These are phyloP conservation scores for Boechera retrofracta DNA, from an alignment of 345 rosid genomes.

Conservation along the genomic window DNA sequence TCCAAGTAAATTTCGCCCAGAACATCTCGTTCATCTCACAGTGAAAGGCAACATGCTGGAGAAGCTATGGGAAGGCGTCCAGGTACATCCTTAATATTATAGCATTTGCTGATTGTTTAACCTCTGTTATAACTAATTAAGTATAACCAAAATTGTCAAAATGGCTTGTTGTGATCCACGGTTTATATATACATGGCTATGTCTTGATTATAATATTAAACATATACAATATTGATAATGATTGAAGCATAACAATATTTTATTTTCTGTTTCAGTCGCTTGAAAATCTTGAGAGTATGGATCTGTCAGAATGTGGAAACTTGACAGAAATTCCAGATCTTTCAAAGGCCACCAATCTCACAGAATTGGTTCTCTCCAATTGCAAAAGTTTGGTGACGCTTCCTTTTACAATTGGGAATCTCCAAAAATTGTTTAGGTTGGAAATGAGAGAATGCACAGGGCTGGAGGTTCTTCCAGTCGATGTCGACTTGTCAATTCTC, in stretches of 20 bases:
- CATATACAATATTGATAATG: not conserved
- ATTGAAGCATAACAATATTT: too few relatives aligned
- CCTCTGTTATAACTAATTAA: too few relatives aligned
- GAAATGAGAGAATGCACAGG: not conserved
- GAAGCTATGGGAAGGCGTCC: not conserved
- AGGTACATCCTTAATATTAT: too few relatives aligned
- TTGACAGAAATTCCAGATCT: not conserved
- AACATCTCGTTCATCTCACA: not conserved
- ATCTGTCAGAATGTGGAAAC: not conserved
- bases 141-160: too few relatives aligned
- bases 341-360: not conserved
- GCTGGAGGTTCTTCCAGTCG: slow-evolving; percentile 24
- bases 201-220: too few relatives aligned
- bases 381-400: not conserved
- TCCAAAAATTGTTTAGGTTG: not conserved
- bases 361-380: not conserved
- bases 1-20: not conserved
- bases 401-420: not conserved
- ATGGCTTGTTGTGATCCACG: too few relatives aligned
- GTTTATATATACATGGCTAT: too few relatives aligned
- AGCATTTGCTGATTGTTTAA: not conserved
- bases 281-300: not conserved
- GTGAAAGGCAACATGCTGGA: not conserved
- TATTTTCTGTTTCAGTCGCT: not conserved
- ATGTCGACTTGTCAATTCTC: slow-evolving; percentile 21